These are phyloP conservation scores for Paspalum notatum DNA, from an alignment of 176 grass and related monocot species.

Conservation along the genomic window DNA sequence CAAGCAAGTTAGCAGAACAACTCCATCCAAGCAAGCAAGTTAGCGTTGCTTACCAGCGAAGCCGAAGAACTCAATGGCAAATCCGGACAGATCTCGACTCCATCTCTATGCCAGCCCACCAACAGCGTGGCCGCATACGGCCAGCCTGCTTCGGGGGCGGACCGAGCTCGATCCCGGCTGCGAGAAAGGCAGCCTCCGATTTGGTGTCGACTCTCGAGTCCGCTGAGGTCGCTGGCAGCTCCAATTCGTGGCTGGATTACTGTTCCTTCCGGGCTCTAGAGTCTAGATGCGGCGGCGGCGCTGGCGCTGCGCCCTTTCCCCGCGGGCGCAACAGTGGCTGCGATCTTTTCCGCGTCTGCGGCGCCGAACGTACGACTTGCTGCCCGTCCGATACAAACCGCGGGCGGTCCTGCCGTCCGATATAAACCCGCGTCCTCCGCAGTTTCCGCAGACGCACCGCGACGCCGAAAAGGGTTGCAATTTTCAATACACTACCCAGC, in stretches of 20 bases:
- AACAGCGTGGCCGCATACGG: not conserved
- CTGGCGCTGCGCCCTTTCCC: not conserved
- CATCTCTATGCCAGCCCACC: not conserved
- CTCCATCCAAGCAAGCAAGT: not conserved
- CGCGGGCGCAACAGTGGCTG: not conserved
- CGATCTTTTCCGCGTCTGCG: too few relatives aligned
- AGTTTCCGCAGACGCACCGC: too few relatives aligned
- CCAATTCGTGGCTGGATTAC: not conserved
- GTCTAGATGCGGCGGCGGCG: not conserved
- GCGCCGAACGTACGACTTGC: too few relatives aligned
- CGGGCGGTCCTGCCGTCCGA: too few relatives aligned
- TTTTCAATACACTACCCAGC: too few relatives aligned
- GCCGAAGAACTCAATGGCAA: not conserved
- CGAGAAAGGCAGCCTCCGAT: not conserved
- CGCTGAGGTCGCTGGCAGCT: not conserved
- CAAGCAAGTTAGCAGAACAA: not conserved
- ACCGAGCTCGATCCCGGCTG: not conserved
- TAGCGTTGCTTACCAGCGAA: slow-evolving; percentile 19
- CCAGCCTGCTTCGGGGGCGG: not conserved
- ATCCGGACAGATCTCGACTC: slow-evolving; percentile 7
- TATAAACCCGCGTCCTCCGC: too few relatives aligned
- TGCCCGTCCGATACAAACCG: too few relatives aligned
- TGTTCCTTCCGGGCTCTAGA: not conserved
- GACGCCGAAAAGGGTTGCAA: too few relatives aligned
- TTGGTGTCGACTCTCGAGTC: not conserved